A percentile compares a stretch with the other conserved stretches of the same genome.
These are phyloP conservation scores for Gracilaria domingensis DNA, from an alignment of 23 red algal species.

Conservation along the genomic window DNA sequence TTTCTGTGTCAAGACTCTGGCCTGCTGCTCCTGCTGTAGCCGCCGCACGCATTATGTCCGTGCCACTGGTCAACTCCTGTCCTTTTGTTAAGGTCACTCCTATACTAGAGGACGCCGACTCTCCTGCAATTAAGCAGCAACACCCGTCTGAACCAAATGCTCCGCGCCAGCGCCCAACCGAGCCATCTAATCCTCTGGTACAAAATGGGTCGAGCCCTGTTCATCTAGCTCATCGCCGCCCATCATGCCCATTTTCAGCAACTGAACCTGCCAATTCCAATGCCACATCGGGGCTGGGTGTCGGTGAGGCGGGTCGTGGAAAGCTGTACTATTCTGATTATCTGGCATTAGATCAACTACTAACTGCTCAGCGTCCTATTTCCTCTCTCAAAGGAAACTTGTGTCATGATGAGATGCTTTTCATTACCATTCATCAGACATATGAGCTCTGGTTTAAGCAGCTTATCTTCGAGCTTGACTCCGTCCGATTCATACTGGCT, in stretches of 20 bases:
- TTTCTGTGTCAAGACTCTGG: no score
- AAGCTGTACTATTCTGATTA: slow-evolving; percentile 89
- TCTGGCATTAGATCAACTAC: slow-evolving; percentile 68
- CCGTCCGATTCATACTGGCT: slow-evolving; percentile 81
- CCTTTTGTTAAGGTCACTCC: not conserved
- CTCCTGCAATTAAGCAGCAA: not conserved
- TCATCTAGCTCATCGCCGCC: not conserved
- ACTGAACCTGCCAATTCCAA: not conserved
- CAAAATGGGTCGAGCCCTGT: slow-evolving; percentile 10
- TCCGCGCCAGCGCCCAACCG: not conserved
- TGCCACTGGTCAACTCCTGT: not conserved
- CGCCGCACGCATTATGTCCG: not conserved
- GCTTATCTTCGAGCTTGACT: slow-evolving; percentile 95
- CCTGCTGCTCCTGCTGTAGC: not conserved
- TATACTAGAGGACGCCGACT: not conserved
- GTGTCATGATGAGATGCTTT: slow-evolving; percentile 98
- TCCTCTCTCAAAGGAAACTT: slow-evolving; percentile 66
- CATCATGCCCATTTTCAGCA: slow-evolving; percentile 43
- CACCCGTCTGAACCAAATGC: not conserved
- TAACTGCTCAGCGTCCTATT: slow-evolving; percentile 83
- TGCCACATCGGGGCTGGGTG: slow-evolving; percentile 24
- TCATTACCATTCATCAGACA: slow-evolving; percentile 98
- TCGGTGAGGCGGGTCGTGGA: slow-evolving; percentile 46
- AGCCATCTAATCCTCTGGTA: not conserved
- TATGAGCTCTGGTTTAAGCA: slow-evolving; percentile 99